phyloP scores from a whole-genome alignment of 2,329 filamentous ascomycete species.

The Daldinia eschscholtzii region DNA sequence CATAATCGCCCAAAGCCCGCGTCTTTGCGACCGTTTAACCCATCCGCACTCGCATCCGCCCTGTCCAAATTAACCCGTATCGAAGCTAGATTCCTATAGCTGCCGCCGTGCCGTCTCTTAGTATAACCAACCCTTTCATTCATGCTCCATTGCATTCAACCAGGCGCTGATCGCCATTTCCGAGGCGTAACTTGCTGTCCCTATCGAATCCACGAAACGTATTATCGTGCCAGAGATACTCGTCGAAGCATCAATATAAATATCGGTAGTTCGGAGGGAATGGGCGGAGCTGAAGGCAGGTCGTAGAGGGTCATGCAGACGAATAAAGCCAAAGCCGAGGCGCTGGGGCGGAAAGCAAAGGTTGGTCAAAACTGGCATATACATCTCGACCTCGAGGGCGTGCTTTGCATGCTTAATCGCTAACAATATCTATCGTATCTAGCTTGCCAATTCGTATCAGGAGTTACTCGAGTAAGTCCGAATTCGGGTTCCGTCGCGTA shows the following conservation, averaged over 20 bases:
- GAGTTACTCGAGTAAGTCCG: conserved; percentile 87
- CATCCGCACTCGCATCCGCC: not conserved
- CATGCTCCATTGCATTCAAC: conserved; percentile 38
- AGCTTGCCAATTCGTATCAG: conserved; percentile 98
- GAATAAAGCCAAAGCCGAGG: conserved; percentile 62
- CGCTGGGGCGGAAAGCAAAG: conserved; percentile 57
- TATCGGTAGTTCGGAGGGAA: conserved; percentile 39
- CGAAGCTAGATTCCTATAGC: conserved; percentile 16
- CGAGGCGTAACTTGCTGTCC: conserved; percentile 23
- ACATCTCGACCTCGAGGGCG: not conserved
- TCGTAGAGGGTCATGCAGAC: conserved; percentile 53
- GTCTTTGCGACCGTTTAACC: conserved; percentile 10
- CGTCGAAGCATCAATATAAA: conserved; percentile 16
- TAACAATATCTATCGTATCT: conserved; percentile 30
- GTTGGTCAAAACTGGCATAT: conserved; percentile 39
- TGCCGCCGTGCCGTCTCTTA: not conserved
- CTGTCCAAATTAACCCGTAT: not conserved
- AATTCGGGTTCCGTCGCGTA: not conserved
- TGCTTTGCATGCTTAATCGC: conserved; percentile 12
- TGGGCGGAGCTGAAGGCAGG: conserved; percentile 42
- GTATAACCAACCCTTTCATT: conserved; percentile 24
- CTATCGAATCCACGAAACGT: conserved; percentile 12
- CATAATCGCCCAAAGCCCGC: conserved; percentile 18
- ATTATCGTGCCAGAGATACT: conserved; percentile 3
- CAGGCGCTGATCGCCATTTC: conserved; percentile 40